Percentiles rank a stretch among this genome's conserved stretches.
Conservation (phyloP, 192 early-diverging fungal genomes). For the Coemansia sp. region DNA sequence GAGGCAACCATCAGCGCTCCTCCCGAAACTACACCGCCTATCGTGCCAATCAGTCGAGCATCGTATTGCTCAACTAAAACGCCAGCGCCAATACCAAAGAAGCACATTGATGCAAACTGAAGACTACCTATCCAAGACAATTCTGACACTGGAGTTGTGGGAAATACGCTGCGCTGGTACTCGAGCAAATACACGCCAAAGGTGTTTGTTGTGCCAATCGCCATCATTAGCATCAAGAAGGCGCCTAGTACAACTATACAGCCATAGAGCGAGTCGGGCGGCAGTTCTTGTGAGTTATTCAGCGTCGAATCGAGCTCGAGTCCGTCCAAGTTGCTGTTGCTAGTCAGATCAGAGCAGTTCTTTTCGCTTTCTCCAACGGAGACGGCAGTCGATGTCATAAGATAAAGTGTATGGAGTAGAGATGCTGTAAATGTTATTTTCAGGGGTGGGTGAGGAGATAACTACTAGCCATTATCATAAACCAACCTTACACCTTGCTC, state of each 20-base stretch:
- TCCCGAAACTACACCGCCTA: conserved; percentile 20
- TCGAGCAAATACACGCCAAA: conserved; percentile 41
- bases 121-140: conserved; percentile 50
- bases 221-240: conserved; percentile 38
- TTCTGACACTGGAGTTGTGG: conserved; percentile 21
- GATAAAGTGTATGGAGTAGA: not conserved
- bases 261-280: conserved; percentile 19
- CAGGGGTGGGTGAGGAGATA: not conserved
- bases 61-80: conserved; percentile 35
- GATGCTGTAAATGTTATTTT: not conserved
- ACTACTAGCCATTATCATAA: not conserved
- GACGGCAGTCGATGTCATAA: not conserved
- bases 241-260: conserved; percentile 39
- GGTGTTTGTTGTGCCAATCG: conserved; percentile 26
- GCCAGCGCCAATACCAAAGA: conserved; percentile 35
- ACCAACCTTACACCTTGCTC: not conserved
- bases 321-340: not conserved
- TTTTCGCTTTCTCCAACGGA: not conserved
- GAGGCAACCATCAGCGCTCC: conserved; percentile 31
- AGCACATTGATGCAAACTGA: conserved; percentile 36
- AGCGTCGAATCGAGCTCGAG: not conserved
- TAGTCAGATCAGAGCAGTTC: not conserved
- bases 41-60: conserved; percentile 9
- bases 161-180: conserved; percentile 31
- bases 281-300: conserved; percentile 6